Base-by-base conservation (phyloP, 2,329 filamentous ascomycete genomes). In the Metarhizium anisopliae region DNA sequence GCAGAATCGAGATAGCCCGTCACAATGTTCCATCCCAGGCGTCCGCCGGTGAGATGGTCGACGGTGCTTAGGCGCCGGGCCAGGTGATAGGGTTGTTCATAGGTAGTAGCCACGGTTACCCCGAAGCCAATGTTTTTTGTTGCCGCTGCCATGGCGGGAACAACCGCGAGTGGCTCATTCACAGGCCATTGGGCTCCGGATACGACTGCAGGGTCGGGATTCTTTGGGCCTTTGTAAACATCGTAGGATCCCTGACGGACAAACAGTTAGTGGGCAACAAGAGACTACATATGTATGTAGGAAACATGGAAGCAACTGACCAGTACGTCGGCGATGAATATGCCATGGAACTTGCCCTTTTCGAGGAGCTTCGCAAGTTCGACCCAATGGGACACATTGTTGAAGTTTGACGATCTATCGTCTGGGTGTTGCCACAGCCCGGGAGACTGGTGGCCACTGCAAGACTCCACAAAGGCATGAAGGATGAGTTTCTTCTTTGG, bases 131-230 rank as follows among this genome's bases (percentile, higher is more conserved):
- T 77, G 56, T 75, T 86, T 59, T 81, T 78, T 0, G 85, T 88
- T 0, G 75, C 84, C 1, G 84, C 84, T 1, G 85, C 84, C 83
- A 88, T 86, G 2, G 84, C 83, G 2, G 84, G 76, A 0, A 88
- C 74, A 2, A 84, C 76, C 6, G 65, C 59, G 2, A 88, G 64
- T 0, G 85, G 85, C 64, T 89, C 85, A 58, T 86, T 87, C n/a
- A 87, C 82, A 0, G 85, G 85, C 78, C 83, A 88, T 67, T 89
- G 85, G 0, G 84, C 82, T 1, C 83, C 85, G 0, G 82, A 81
- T 1, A 76, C 66, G 51, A 86, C 78, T 0, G 83, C 81, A 0
- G 84, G 79, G 3, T 79, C 76, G 4, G 73, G 68, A 0, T 67
- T 69, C 10, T 58, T 58, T 11, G 81, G 81, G 0, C 83, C 79